Percentiles rank a stretch among this genome's conserved stretches.
Evolutionary conservation across 768 basidiomycete genomes (phyloP).

Genomic region (Galerina marginata): DNA sequence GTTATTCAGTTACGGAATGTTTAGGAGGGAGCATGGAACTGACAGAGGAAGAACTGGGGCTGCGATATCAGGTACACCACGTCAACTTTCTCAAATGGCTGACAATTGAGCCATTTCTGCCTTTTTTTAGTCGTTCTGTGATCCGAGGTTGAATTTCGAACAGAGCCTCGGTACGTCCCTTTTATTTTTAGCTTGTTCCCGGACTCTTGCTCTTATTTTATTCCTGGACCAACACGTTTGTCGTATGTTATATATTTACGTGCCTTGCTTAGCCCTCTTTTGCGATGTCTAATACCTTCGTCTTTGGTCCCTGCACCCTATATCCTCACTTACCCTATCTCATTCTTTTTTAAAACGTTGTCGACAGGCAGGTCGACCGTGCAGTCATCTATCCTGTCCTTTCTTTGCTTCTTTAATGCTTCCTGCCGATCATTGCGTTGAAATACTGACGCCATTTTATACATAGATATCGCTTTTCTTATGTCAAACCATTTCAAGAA

Average conservation of each 20-base stretch:
- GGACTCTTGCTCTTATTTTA: neutral
- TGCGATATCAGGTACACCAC: conserved; percentile 78
- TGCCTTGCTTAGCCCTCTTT: neutral
- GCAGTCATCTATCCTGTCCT: neutral
- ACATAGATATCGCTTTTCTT: conserved; percentile 39
- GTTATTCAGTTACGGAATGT: conserved; percentile 96
- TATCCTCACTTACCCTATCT: too few relatives aligned
- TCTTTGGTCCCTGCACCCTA: too few relatives aligned
- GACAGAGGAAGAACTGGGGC: conserved; percentile 84
- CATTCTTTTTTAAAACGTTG: too few relatives aligned
- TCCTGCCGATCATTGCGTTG: neutral
- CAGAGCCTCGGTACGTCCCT: conserved; percentile 80
- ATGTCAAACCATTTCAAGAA: conserved; percentile 42
- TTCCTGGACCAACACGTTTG: neutral
- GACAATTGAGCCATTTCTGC: neutral
- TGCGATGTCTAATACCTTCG: too few relatives aligned
- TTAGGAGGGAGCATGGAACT: conserved; percentile 96
- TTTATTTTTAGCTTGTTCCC: neutral
- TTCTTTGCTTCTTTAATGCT: neutral
- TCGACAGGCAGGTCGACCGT: too few relatives aligned
- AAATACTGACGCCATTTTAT: neutral
- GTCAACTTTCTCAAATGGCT: neutral
- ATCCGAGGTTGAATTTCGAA: conserved; percentile 93
- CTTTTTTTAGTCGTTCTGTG: conserved; percentile 78
- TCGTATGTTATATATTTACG: neutral